phyloP scores from a whole-genome alignment of 345 rosid species.

The Rhodomyrtus tomentosa region DNA sequence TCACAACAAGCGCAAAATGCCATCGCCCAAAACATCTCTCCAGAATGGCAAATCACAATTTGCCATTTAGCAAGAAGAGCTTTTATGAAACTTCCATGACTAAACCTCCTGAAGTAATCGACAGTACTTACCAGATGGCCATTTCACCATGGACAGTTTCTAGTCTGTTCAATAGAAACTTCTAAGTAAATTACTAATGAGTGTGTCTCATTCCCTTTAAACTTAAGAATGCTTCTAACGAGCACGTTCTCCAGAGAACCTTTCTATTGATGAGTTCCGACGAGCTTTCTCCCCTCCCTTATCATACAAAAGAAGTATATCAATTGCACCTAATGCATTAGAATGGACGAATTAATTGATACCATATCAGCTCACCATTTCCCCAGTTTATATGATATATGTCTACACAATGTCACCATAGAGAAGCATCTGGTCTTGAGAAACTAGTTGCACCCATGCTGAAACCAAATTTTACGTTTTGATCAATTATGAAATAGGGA shows the following conservation, averaged over 20 bases:
- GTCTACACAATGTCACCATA: background rate
- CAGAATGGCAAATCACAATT: background rate
- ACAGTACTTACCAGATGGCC: background rate
- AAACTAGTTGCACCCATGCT: background rate
- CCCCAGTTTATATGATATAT: background rate
- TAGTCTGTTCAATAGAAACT: background rate
- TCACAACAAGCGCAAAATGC: background rate
- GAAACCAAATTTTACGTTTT: background rate
- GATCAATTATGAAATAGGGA: background rate
- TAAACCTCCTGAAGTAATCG: background rate
- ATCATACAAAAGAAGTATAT: background rate
- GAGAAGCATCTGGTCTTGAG: background rate
- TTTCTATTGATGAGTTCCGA: background rate
- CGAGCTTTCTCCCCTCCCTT: background rate
- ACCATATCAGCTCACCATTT: background rate
- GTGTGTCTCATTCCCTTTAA: background rate
- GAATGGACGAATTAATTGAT: background rate
- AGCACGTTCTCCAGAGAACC: background rate
- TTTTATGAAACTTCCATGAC: background rate
- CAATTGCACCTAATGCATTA: background rate
- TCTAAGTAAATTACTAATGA: background rate
- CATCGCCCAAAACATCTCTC: background rate
- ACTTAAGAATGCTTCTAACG: background rate
- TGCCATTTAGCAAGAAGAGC: background rate
- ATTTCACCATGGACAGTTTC: background rate